Percentiles rank a stretch among this genome's conserved stretches.
phyloP scores from a whole-genome alignment of 805 yeast species.

The Starmerella bombi region DNA sequence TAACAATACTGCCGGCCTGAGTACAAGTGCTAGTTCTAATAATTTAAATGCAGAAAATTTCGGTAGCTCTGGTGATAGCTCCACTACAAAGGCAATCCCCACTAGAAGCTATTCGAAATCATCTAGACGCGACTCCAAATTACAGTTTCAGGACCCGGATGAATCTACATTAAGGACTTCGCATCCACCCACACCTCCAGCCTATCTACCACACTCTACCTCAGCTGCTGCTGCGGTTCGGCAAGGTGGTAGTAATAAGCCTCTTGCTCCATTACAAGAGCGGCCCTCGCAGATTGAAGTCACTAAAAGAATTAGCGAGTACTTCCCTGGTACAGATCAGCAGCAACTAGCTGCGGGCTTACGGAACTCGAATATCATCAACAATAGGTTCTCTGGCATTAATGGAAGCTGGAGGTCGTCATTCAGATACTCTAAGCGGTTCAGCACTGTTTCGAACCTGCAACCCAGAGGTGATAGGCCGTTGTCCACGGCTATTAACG shows the following conservation, averaged over 20 bases:
- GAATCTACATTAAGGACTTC: not conserved
- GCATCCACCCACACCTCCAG: not conserved
- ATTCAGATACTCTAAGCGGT: constrained; percentile 16
- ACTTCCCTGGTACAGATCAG: constrained; percentile 73
- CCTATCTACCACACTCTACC: no score
- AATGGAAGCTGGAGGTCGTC: constrained; percentile 24
- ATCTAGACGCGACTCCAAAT: not conserved
- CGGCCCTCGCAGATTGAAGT: constrained; percentile 90
- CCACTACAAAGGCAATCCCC: not conserved
- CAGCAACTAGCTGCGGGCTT: constrained; percentile 65
- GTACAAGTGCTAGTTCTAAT: no score
- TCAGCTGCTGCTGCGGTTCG: not conserved
- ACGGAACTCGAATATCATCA: constrained; percentile 69
- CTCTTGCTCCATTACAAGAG: not conserved
- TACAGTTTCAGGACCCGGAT: not conserved
- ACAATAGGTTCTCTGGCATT: constrained; percentile 42
- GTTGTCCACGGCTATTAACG: constrained; percentile 18
- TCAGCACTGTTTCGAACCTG: constrained; percentile 7
- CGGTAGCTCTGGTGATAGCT: not conserved
- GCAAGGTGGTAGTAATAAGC: not conserved
- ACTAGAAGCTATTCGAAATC: not conserved
- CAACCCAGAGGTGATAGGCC: not conserved
- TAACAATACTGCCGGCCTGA: not conserved
- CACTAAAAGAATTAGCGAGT: constrained; percentile 76
- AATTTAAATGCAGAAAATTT: no score